Percentiles rank a stretch among this genome's conserved stretches.
Conservation (phyloP, 345 rosid genomes). For the Moringa oleifera region DNA sequence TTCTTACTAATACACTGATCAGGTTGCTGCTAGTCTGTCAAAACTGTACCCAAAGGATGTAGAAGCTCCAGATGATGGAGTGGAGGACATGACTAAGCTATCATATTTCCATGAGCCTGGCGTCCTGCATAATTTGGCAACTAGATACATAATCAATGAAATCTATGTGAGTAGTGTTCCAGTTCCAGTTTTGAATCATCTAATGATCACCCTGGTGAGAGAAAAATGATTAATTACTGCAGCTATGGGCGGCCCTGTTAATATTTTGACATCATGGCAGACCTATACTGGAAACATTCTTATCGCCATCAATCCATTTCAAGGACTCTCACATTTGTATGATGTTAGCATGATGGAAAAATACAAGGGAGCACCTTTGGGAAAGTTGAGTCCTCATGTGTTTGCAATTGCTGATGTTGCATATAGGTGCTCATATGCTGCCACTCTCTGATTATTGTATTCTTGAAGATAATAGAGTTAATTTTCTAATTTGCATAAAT, state of each 20-base stretch:
- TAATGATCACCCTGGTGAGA: slow-evolving; percentile 17
- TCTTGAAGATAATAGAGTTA: slow-evolving; percentile 9
- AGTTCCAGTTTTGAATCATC: slow-evolving; percentile 14
- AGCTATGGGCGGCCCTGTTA: slow-evolving; percentile 27
- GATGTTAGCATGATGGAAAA: slow-evolving; percentile 51
- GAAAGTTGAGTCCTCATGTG: slow-evolving; percentile 69
- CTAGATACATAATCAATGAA: slow-evolving; percentile 51
- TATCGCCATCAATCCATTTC: slow-evolving; percentile 90
- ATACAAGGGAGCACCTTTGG: slow-evolving; percentile 55
- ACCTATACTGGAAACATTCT: slow-evolving; percentile 87
- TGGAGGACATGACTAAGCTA: slow-evolving; percentile 90
- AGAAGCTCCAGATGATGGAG: slow-evolving; percentile 65
- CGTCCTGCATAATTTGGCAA: slow-evolving; percentile 62
- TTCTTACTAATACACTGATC: slow-evolving; percentile 2
- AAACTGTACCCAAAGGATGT: slow-evolving; percentile 51
- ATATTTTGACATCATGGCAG: slow-evolving; percentile 58
- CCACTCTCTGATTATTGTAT: background rate
- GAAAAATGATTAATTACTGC: slow-evolving; percentile 18
- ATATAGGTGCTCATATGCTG: slow-evolving; percentile 47
- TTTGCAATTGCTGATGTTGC: slow-evolving; percentile 82
- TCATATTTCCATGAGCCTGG: slow-evolving; percentile 87
- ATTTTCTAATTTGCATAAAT: slow-evolving; percentile 14
- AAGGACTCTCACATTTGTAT: slow-evolving; percentile 53
- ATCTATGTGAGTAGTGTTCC: slow-evolving; percentile 60
- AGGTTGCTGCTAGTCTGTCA: slow-evolving; percentile 55